Evolutionary conservation across 108 stramenopile genomes (phyloP).

Genomic region (Epithemia pelagica): DNA sequence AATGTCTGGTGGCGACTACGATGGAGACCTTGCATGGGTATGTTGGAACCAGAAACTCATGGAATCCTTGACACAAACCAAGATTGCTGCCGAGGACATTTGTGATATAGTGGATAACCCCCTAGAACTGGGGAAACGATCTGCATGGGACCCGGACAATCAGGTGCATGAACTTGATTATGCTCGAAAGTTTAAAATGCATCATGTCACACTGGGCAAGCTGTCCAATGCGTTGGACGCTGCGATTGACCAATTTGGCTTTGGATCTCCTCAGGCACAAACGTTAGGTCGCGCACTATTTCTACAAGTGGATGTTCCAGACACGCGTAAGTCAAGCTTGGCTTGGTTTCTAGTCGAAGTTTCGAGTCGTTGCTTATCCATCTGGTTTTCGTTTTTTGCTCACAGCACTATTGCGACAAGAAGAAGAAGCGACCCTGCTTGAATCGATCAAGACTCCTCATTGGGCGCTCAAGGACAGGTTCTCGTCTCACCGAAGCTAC

Average conservation of each 20-base stretch:
- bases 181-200: not conserved
- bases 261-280: not conserved
- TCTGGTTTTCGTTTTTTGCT: not conserved
- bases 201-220: not conserved
- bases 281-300: not conserved
- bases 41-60: constrained; percentile 14
- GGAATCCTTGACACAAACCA: not conserved
- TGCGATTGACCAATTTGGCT: not conserved
- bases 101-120: not conserved
- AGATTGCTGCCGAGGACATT: not conserved
- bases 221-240: not conserved
- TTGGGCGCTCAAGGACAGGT: not conserved
- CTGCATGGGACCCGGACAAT: not conserved
- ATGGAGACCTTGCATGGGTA: constrained; percentile 25
- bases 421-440: not conserved
- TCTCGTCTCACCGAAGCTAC: not conserved
- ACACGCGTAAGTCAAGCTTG: not conserved
- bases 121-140: not conserved
- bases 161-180: not conserved
- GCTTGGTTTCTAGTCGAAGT: too few species aligned
- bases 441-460: not conserved
- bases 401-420: not conserved
- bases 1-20: constrained; percentile 36
- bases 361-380: too few species aligned
- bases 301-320: not conserved